Conservation (phyloP, 768 basidiomycete species). For the Boletus rex-veris region DNA sequence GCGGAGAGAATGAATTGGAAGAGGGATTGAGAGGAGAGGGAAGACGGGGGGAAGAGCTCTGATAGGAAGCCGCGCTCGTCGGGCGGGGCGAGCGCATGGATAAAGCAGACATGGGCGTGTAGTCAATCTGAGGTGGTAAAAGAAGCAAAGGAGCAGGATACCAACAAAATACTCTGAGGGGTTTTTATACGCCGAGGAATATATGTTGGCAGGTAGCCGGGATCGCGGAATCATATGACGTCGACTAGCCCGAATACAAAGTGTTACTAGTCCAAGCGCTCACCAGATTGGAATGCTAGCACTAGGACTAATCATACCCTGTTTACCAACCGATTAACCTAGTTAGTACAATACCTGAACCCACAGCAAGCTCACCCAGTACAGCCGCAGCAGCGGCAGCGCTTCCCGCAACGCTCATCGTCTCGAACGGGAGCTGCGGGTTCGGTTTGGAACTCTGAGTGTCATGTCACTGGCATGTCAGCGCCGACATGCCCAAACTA, state of each 20-base stretch:
- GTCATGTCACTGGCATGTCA: background rate
- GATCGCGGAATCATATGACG: conserved; percentile 7
- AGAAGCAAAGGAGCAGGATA: background rate
- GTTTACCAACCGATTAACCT: background rate
- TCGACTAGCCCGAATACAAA: conserved; percentile 10
- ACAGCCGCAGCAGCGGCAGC: background rate
- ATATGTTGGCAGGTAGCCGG: background rate
- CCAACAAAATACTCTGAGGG: background rate
- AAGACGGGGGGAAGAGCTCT: conserved; percentile 14
- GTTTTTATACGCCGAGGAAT: conserved; percentile 15
- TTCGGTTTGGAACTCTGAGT: conserved; percentile 5
- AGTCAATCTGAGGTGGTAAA: background rate
- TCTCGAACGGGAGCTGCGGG: background rate
- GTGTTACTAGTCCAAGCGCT: background rate
- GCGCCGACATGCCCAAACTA: too few species aligned
- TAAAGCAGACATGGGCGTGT: conserved; percentile 4
- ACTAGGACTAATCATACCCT: background rate
- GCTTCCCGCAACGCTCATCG: too few species aligned
- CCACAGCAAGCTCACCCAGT: conserved; percentile 1
- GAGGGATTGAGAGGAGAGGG: conserved; percentile 27
- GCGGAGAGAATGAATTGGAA: conserved; percentile 5
- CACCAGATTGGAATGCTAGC: background rate
- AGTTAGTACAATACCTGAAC: background rate
- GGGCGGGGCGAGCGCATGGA: conserved; percentile 13
- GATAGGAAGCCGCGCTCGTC: conserved; percentile 2